Evolutionary conservation across 2,329 filamentous ascomycete genomes (phyloP), one percentile per base, ranked within the genome.

Genomic region (Verticillium longisporum): DNA sequence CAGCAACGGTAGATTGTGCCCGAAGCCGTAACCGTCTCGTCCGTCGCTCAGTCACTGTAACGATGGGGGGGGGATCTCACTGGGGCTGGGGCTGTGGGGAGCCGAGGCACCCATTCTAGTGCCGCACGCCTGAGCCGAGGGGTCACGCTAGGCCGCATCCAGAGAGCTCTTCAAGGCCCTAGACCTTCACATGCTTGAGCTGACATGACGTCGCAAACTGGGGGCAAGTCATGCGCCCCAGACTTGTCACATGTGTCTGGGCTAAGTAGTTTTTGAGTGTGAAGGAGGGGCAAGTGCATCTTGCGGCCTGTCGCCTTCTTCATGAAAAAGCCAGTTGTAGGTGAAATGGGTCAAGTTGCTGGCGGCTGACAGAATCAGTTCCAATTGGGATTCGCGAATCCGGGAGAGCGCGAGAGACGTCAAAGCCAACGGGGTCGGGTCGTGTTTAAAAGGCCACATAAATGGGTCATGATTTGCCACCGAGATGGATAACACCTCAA

Each of bases 71-170:
- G n/a, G n/a, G n/a, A n/a, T n/a, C n/a, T n/a, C n/a, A n/a, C 41
- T 50, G 41, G 41, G 41, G 18, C 41, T 50, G 41, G 41, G 41
- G 60, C n/a, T n/a, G 58, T 58, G 32, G 62, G 55, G n/a, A 65
- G 64, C 64, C 64, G 64, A 65, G 64, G 64, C 64, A 65, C n/a
- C 60, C 63, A 61, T 57, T 55, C 62, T 57, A 45, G 58, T 32
- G 26, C 32, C 31, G 41, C 41, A 14, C 14, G 34, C 62, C 57
- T 56, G 59, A 64, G 64, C 64, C 64, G 64, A 65, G 26, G 11
- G 53, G 9, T 2, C 18, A n/a, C 61, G 61, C 64, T 64, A 65
- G 59, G 59, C 60, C 50, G 6, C 13, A 56, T 64, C 3, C 1
- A 14, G 63, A 13, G n/a, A 58, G 31, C 41, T 59, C 45, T 26